Percentiles rank a stretch among this genome's conserved stretches.
Conservation (phyloP, 768 basidiomycete genomes). For the Tremella fuciformis region DNA sequence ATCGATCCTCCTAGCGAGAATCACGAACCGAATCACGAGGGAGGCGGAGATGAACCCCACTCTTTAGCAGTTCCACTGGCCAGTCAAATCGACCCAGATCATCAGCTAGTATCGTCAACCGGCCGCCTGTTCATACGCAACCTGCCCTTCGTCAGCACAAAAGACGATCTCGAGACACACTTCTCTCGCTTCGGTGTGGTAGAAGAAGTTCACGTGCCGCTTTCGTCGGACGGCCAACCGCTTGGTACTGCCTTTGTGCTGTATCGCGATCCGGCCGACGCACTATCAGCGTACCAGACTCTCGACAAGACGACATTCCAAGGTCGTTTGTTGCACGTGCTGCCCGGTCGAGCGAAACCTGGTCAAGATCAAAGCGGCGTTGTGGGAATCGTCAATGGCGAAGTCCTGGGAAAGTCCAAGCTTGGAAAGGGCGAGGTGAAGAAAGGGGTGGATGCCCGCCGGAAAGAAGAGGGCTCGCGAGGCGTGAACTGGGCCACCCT, state of each 20-base stretch:
- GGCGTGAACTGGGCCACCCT: slow-evolving; percentile 61
- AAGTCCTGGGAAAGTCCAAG: slow-evolving; percentile 47
- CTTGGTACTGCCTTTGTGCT: slow-evolving; percentile 67
- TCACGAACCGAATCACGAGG: slow-evolving; percentile 23
- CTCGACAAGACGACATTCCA: slow-evolving; percentile 85
- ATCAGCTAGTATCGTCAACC: slow-evolving; percentile 65
- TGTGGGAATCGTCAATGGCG: slow-evolving; percentile 29
- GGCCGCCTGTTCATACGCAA: slow-evolving; percentile 90
- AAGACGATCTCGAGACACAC: slow-evolving; percentile 64
- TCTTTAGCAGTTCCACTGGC: neutral
- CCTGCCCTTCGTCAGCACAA: slow-evolving; percentile 78
- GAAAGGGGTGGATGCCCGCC: slow-evolving; percentile 48
- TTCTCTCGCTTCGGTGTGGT: slow-evolving; percentile 71
- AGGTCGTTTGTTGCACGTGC: slow-evolving; percentile 83
- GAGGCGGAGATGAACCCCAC: no score
- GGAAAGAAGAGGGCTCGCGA: slow-evolving; percentile 40
- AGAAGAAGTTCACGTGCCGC: slow-evolving; percentile 64
- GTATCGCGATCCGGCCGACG: slow-evolving; percentile 56
- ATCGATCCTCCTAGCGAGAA: neutral
- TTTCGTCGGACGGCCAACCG: slow-evolving; percentile 57
- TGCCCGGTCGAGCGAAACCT: slow-evolving; percentile 58
- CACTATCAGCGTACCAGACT: slow-evolving; percentile 68
- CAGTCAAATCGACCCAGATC: slow-evolving; percentile 29
- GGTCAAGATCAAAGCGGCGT: slow-evolving; percentile 29
- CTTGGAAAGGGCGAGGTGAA: slow-evolving; percentile 36